Conservation (phyloP, 1,284 basidiomycete genomes). For the Ganoderma sinense region DNA sequence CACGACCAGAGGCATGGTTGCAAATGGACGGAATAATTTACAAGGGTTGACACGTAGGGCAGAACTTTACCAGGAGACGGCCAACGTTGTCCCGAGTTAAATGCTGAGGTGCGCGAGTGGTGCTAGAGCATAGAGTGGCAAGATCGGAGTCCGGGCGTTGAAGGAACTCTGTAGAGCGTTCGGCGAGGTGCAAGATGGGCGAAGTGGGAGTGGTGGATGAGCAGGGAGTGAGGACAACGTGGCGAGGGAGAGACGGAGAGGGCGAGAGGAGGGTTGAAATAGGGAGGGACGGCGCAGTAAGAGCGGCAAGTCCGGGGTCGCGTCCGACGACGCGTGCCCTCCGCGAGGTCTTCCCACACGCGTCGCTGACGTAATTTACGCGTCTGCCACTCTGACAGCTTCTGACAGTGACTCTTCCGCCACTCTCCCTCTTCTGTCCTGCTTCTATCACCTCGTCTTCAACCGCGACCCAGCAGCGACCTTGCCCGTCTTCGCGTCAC, state of each 20-base stretch:
- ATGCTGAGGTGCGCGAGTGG: conserved; percentile 7
- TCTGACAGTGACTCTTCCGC: no score
- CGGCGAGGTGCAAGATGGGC: neutral
- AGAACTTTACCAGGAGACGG: neutral
- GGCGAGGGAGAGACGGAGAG: conserved; percentile 14
- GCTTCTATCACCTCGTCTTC: conserved; percentile 7
- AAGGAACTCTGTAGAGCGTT: neutral
- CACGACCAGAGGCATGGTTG: conserved; percentile 71
- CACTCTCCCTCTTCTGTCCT: neutral
- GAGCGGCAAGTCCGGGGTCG: conserved; percentile 19
- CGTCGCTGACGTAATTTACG: conserved; percentile 25
- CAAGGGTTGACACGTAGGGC: conserved; percentile 8
- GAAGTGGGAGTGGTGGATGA: conserved; percentile 4
- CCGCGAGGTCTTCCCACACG: conserved; percentile 25
- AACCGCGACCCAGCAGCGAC: neutral
- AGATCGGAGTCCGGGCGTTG: conserved; percentile 3
- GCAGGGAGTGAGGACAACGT: conserved; percentile 16
- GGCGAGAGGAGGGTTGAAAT: conserved; percentile 23
- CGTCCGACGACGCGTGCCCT: conserved; percentile 30
- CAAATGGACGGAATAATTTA: conserved; percentile 16
- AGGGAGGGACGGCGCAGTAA: conserved; percentile 25
- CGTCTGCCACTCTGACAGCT: no score
- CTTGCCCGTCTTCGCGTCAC: neutral
- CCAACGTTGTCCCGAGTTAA: conserved; percentile 4
- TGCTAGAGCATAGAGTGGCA: conserved; percentile 14